A percentile compares a stretch with the other conserved stretches of the same genome.
Evolutionary conservation across 2,329 filamentous ascomycete species (phyloP).

Genomic region (Arthrinium puccinioides): DNA sequence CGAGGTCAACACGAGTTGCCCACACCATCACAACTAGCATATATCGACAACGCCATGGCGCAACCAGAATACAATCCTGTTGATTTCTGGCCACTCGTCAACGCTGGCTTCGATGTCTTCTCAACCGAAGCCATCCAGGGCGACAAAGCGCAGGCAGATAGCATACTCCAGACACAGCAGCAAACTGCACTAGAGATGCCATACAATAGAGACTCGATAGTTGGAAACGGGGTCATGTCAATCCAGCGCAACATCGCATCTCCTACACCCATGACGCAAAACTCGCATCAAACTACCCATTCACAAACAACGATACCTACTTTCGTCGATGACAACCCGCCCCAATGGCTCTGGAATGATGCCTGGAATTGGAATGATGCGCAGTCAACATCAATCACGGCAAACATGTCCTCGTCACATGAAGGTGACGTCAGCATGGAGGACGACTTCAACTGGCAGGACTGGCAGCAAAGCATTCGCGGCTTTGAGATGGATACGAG

Average conservation of each 20-base stretch:
- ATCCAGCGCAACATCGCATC: no score
- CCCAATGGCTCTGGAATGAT: slow-evolving; percentile 34
- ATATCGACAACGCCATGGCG: slow-evolving; percentile 29
- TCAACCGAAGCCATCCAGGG: no score
- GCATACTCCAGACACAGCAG: no score
- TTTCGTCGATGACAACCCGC: slow-evolving; percentile 27
- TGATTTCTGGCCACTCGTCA: slow-evolving; percentile 27
- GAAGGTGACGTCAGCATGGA: slow-evolving; percentile 26
- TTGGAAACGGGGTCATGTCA: no score
- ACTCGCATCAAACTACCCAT: no score
- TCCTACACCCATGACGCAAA: no score
- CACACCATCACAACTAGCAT: neutral
- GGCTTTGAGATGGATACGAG: slow-evolving; percentile 27
- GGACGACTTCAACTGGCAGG: slow-evolving; percentile 39
- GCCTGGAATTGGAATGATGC: slow-evolving; percentile 18
- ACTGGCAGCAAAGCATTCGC: slow-evolving; percentile 36
- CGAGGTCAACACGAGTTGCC: no score
- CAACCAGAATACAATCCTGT: slow-evolving; percentile 27
- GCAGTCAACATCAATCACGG: slow-evolving; percentile 4
- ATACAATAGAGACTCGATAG: no score
- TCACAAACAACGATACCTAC: no score
- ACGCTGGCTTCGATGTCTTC: no score
- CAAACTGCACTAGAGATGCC: no score
- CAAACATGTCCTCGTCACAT: slow-evolving; percentile 23
- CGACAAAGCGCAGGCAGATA: no score